These are phyloP conservation scores for Trichoderma parareesei DNA, from an alignment of 495 filamentous ascomycete genomes.

Conservation along the genomic window DNA sequence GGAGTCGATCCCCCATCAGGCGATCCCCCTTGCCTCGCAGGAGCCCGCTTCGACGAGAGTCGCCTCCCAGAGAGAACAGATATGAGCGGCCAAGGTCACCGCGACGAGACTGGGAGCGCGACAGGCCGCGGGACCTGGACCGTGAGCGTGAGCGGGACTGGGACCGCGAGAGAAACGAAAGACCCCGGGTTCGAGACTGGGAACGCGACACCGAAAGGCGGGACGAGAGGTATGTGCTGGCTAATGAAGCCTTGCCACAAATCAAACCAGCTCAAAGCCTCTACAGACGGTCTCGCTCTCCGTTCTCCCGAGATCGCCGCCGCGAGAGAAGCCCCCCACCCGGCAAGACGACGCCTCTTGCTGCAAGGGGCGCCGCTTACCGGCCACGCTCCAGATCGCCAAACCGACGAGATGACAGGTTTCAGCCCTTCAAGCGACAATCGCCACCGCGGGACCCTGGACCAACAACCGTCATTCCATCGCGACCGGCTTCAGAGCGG, in stretches of 20 bases:
- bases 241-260: not conserved
- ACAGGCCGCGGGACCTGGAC: slow-evolving; percentile 17
- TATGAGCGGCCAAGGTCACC: slow-evolving; percentile 27
- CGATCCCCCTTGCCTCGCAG: slow-evolving; percentile 26
- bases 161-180: not conserved
- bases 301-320: slow-evolving; percentile 34
- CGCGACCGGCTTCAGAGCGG: slow-evolving; percentile 33
- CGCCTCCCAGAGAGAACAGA: slow-evolving; percentile 15
- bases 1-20: slow-evolving; percentile 28
- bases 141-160: slow-evolving; percentile 12
- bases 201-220: slow-evolving; percentile 8
- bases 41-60: slow-evolving; percentile 14
- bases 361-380: slow-evolving; percentile 22
- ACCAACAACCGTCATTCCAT: slow-evolving; percentile 35
- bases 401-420: slow-evolving; percentile 37
- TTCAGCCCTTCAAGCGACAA: slow-evolving; percentile 30
- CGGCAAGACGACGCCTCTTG: slow-evolving; percentile 29
- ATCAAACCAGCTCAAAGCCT: not conserved
- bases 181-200: not conserved
- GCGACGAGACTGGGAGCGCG: slow-evolving; percentile 19
- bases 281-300: slow-evolving; percentile 34
- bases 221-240: slow-evolving; percentile 11
- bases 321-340: slow-evolving; percentile 28
- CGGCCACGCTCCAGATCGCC: slow-evolving; percentile 35
- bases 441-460: slow-evolving; percentile 34